Percentiles rank a stretch among this genome's conserved stretches.
phyloP scores from a whole-genome alignment of 192 early-diverging fungal genomes.

The Gigaspora rosea region DNA sequence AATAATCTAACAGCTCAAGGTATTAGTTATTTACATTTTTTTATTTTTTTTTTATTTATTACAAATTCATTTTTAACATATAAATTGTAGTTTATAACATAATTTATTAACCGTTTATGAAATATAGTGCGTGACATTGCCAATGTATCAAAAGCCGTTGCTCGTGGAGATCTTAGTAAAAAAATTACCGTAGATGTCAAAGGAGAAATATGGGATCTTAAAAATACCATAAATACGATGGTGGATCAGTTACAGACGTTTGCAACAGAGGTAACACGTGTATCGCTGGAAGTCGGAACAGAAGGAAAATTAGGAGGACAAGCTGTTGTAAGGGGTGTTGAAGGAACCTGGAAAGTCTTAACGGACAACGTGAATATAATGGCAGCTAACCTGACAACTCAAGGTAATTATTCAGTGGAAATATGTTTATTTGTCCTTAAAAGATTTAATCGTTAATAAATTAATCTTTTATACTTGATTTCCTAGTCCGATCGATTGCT shows the following conservation, averaged over 20 bases:
- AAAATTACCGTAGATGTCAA: slow-evolving; percentile 63
- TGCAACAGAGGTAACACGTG: slow-evolving; percentile 60
- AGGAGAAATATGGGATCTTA: slow-evolving; percentile 71
- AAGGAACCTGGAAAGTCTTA: slow-evolving; percentile 66
- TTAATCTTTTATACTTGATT: not conserved
- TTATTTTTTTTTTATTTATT: too few species aligned
- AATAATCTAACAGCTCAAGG: slow-evolving; percentile 62
- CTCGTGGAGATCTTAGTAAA: slow-evolving; percentile 64
- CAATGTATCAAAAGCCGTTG: slow-evolving; percentile 63
- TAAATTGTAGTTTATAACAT: not conserved
- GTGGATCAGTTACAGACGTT: slow-evolving; percentile 66
- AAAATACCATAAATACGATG: slow-evolving; percentile 72
- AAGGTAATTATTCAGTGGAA: slow-evolving; percentile 16
- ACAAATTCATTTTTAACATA: not conserved
- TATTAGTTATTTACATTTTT: not conserved
- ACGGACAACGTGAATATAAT: slow-evolving; percentile 69
- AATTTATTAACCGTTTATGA: not conserved
- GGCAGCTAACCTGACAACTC: slow-evolving; percentile 55
- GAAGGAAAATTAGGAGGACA: slow-evolving; percentile 59
- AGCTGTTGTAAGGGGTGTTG: slow-evolving; percentile 53
- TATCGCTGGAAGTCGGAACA: slow-evolving; percentile 54
- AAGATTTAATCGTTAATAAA: not conserved
- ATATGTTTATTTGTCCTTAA: not conserved
- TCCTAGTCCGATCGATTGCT: slow-evolving; percentile 54
- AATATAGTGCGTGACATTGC: slow-evolving; percentile 63